Percentiles rank a stretch among this genome's conserved stretches.
Conservation (phyloP, 192 early-diverging fungal genomes). For the Coemansia aciculifera region DNA sequence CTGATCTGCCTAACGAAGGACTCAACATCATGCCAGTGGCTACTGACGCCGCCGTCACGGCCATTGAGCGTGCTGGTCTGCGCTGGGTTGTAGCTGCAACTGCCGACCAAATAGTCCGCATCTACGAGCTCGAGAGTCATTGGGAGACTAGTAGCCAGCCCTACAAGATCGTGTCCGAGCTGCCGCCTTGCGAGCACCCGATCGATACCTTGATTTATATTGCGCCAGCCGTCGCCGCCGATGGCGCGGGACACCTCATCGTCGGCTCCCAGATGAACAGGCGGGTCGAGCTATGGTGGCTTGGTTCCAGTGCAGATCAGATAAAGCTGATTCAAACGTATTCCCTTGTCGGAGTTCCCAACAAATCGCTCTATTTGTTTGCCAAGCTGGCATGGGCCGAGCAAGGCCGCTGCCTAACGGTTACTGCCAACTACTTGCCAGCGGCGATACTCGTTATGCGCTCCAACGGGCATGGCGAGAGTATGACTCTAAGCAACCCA, state of each 20-base stretch:
- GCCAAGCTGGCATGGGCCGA: constrained; percentile 39
- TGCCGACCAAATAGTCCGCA: constrained; percentile 25
- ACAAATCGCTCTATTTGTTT: constrained; percentile 27
- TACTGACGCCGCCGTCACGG: constrained; percentile 47
- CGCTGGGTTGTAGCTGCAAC: constrained; percentile 43
- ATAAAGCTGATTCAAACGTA: constrained; percentile 26
- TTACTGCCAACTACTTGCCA: constrained; percentile 30
- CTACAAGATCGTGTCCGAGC: constrained; percentile 34
- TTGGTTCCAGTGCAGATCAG: constrained; percentile 28
- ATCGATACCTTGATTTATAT: constrained; percentile 42
- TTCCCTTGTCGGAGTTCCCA: constrained; percentile 22
- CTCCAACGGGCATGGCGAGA: constrained; percentile 20
- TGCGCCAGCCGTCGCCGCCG: constrained; percentile 25
- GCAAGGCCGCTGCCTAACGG: constrained; percentile 32
- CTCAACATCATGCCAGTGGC: constrained; percentile 40
- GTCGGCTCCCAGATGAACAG: constrained; percentile 40
- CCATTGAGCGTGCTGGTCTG: constrained; percentile 36
- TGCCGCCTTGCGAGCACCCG: constrained; percentile 28
- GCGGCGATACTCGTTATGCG: constrained; percentile 35
- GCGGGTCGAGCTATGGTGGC: constrained; percentile 42
- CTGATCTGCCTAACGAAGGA: constrained; percentile 34
- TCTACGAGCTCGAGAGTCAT: constrained; percentile 38
- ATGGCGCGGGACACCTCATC: constrained; percentile 40
- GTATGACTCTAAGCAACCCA: constrained; percentile 30
- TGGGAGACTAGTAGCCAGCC: constrained; percentile 35